A percentile compares a stretch with the other conserved stretches of the same genome.
Conservation (phyloP, 2,329 filamentous ascomycete genomes). For the Chalaropsis ovoidea region DNA sequence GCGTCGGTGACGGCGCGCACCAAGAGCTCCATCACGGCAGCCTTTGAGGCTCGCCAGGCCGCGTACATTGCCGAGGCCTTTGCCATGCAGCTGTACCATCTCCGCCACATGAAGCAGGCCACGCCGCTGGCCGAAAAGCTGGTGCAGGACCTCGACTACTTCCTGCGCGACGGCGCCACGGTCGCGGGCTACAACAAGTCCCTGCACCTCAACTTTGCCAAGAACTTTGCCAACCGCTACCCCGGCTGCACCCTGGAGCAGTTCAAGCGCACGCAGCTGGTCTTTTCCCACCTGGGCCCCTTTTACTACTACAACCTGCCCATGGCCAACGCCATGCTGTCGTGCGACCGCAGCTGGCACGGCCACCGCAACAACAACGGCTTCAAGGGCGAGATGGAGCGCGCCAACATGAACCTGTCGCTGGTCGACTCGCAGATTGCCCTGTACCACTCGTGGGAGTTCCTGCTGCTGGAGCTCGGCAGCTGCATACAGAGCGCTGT, state of each 20-base stretch:
- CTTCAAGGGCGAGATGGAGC: conserved; percentile 71
- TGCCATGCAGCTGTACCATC: conserved; percentile 80
- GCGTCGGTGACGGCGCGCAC: conserved; percentile 44
- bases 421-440: conserved; percentile 84
- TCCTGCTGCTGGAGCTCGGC: conserved; percentile 73
- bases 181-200: conserved; percentile 81
- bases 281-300: conserved; percentile 55
- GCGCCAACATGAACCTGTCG: conserved; percentile 82
- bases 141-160: conserved; percentile 66
- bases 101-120: conserved; percentile 63
- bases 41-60: conserved; percentile 59
- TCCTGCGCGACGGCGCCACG: conserved; percentile 63
- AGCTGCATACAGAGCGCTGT: conserved; percentile 45
- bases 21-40: conserved; percentile 44
- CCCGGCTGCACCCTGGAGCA: conserved; percentile 60
- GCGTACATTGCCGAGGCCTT: conserved; percentile 79
- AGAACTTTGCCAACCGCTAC: conserved; percentile 74
- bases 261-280: conserved; percentile 66
- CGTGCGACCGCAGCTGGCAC: conserved; percentile 67
- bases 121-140: conserved; percentile 58
- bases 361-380: conserved; percentile 56
- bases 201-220: conserved; percentile 72
- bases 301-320: conserved; percentile 78
- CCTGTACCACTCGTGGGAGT: conserved; percentile 82
- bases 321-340: conserved; percentile 64